phyloP scores from a whole-genome alignment of 2,329 filamentous ascomycete species.

The Colletotrichum costaricense region DNA sequence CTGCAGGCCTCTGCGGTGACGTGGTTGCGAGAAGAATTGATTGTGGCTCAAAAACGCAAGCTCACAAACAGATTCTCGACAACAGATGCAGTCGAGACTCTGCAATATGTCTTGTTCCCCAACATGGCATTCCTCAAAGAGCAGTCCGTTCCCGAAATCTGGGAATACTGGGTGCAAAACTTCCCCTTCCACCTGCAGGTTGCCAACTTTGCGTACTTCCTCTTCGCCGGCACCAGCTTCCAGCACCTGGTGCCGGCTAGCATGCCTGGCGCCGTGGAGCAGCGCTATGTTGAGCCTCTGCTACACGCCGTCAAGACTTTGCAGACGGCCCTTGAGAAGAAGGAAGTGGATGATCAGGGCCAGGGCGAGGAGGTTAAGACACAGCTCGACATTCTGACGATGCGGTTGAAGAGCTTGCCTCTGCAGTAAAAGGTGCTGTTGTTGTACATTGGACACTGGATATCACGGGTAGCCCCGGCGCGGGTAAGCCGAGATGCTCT shows the following conservation, averaged over 20 bases:
- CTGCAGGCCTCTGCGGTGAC: constrained; percentile 72
- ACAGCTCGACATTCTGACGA: constrained; percentile 55
- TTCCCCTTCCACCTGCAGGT: constrained; percentile 68
- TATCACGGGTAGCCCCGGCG: constrained; percentile 15
- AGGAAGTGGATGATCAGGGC: constrained; percentile 42
- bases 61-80: constrained; percentile 56
- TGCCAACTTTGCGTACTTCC: constrained; percentile 69
- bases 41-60: constrained; percentile 54
- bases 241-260: constrained; percentile 63
- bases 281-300: constrained; percentile 68
- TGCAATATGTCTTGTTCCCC: constrained; percentile 73
- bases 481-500: constrained; percentile 24
- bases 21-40: constrained; percentile 73
- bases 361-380: constrained; percentile 45
- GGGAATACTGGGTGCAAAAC: constrained; percentile 61
- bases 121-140: constrained; percentile 60
- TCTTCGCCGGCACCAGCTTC: constrained; percentile 59
- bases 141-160: constrained; percentile 53
- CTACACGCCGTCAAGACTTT: constrained; percentile 54
- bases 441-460: constrained; percentile 13
- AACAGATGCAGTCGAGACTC: constrained; percentile 65
- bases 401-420: constrained; percentile 54
- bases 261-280: constrained; percentile 67
- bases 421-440: constrained; percentile 45
- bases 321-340: constrained; percentile 45